Base-by-base conservation (phyloP, 2,329 filamentous ascomycete genomes). In the Fusarium anguioides region DNA sequence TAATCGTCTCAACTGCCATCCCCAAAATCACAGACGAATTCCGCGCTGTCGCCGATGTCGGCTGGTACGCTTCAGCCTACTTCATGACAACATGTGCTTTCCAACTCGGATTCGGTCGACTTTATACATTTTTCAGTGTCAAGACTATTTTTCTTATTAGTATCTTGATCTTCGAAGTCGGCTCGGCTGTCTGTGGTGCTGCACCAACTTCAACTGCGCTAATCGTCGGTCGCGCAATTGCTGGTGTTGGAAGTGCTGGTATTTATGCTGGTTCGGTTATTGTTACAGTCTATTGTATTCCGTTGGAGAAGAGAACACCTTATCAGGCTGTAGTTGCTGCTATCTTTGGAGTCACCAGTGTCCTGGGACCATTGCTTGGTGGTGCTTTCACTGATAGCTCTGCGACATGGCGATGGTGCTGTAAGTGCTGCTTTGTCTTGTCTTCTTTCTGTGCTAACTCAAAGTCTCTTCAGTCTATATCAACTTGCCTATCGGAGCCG, bases 1-100 rank as follows among this genome's bases (percentile, higher is more conserved):
- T 53, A 4, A 84, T 85, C 50, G 78, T 84, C 18, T 81, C 80
- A 5, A 84, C 82, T 0, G 82, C 82, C 6, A 83, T 85, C 36
- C 83, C 83, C 2, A 80, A 80, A 37, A 84, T 85, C 60, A 84
- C 83, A 3, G 79, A 77, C 62, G 76, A 81, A 20, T 82, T 83
- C 71, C 73, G 80, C 27, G 75, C 79, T 33, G 76, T 85, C 8
- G 74, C 76, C 23, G 79, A 84, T 49, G 78, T 85, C 14, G 80
- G 81, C 11, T 87, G 86, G 85, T 87, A 87, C 65, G 83, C 83
- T 6, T 78, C 81, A 14, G 81, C 81, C 21, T 84, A 79, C 61
- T 81, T 83, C 56, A 72, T 83, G 49, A 80, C 79, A 7, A 64
- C 79, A 14, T 80, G 76, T 3, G 75, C 72, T 39, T 77, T 79